Evolutionary conservation across 495 filamentous ascomycete species (phyloP).

Genomic region (Patellaria atrata): DNA sequence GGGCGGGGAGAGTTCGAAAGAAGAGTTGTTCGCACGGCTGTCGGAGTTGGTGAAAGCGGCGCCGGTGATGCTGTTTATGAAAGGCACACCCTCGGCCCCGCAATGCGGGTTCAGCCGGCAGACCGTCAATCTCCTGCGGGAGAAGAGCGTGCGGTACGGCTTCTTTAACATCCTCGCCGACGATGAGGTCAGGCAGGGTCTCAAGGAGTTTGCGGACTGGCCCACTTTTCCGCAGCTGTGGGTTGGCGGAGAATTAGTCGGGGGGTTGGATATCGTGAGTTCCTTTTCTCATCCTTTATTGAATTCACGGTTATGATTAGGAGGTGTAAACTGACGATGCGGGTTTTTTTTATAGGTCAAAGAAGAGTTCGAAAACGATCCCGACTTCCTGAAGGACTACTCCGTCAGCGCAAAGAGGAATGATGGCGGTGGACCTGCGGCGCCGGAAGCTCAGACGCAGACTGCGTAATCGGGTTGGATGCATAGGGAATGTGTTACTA

Average conservation of each 20-base stretch:
- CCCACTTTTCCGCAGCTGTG: conserved; percentile 92
- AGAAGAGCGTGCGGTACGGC: conserved; percentile 83
- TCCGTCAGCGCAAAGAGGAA: conserved; percentile 28
- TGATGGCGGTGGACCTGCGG: conserved; percentile 1
- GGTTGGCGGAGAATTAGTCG: conserved; percentile 69
- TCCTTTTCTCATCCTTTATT: conserved; percentile 1
- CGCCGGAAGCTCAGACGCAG: conserved; percentile 2
- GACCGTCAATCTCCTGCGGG: conserved; percentile 68
- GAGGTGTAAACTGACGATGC: neutral
- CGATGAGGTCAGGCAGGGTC: conserved; percentile 87
- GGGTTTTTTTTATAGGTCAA: conserved; percentile 33
- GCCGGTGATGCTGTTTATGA: conserved; percentile 95
- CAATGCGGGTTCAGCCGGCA: conserved; percentile 94
- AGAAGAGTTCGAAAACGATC: conserved; percentile 47
- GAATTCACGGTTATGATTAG: neutral
- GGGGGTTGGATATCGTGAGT: conserved; percentile 91
- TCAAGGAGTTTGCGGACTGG: conserved; percentile 94
- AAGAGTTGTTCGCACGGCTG: conserved; percentile 65
- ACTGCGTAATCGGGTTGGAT: too few species aligned
- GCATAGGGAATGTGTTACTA: too few species aligned
- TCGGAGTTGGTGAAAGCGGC: conserved; percentile 77
- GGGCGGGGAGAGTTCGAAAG: conserved; percentile 43
- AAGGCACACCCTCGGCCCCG: conserved; percentile 75
- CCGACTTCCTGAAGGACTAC: conserved; percentile 62
- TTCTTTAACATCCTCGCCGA: conserved; percentile 99